Base-by-base conservation (phyloP, 768 basidiomycete species). In the Pleurotus sapidus region DNA sequence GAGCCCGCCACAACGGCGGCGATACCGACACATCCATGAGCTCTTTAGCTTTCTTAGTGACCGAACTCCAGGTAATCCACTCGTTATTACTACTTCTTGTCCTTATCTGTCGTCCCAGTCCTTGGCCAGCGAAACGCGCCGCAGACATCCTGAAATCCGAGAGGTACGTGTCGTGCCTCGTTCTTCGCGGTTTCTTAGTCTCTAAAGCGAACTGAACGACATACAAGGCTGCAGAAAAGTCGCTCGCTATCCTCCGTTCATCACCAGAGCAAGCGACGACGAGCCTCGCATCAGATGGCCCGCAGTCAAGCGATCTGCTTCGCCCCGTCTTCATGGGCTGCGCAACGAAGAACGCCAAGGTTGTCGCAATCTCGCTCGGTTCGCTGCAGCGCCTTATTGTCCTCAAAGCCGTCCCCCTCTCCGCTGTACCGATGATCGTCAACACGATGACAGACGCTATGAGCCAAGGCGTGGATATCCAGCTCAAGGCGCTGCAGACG, bases 381-480 rank as follows among this genome's bases (percentile, higher is more conserved):
- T 94, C 93, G 0, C 79, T 98, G 17, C 95, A 97, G 68, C 84
- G 96, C 43, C 80, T 98, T 59, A 95, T 97, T 56, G 79, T 89
- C 4, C 81, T 95, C 57, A 88, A 88, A 69, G 93, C 91, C 18
- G 91, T 96, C 1, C 90, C 89, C 0, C 84, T 88, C 68, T 84
- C 84, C 1, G 84, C 87, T 0, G 88, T 96, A 0, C 85, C 91
- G 1, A 70, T 84, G 37, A 91, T 98, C 51, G 81, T 98, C 63
- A 83, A 73, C 46, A 96, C 89, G 0, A 89, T 99, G 84, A 84
- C 79, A 57, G 88, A 91, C 60, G 93, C 93, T 15, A 86, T 96
- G 77, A 88, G 84, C 25, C 94, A 96, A 68, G 97, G 95, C 5
- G 95, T 98, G 27, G 97, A 99, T 67, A 97, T 98, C 24, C 97